Evolutionary conservation across 345 rosid species (phyloP), one percentile per base, ranked within the genome.

Genomic region (Aurinia saxatilis): DNA sequence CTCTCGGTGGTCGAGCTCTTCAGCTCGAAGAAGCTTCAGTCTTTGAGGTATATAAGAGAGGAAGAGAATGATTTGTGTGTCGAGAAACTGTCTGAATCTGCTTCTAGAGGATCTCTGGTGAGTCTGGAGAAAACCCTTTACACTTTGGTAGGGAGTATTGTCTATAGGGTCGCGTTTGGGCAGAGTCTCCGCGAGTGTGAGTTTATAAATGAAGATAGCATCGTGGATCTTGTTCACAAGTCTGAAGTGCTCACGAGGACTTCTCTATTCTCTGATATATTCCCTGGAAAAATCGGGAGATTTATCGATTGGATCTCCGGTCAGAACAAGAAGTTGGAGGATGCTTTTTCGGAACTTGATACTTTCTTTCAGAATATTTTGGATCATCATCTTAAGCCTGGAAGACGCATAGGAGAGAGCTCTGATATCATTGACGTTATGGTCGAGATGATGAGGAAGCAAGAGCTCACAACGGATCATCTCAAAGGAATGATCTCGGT

Each of bases 401-500:
- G 21, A 50, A 40, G 75, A 37, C 27, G 21, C 13, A 10, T 2
- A 23, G 5, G 2, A 31, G 45, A 68, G 17, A 48, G 35, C 17
- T 13, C 23, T 10, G 84, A 78, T 69, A 31, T 82, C n/a, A 53
- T 82, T 1, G 82, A 82, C 21, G 81, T 78, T 42, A 52, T 80
- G 73, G 50, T 78, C 7, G 21, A 35, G 41, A 49, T 73, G 12
- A 68, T 57, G 53, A 67, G 40, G 50, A 79, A 77, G n/a, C 51
- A 65, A 70, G 37, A 11, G 63, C 31, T 76, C 51, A 68, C 73
- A 0, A 71, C 68, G 13, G 67, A 75, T 18, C 73, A 80, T 63
- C 65, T 81, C 25, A 77, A 77, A 76, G 85, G 77, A 36, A 51
- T 78, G 9, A 76, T 82, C 36, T 21, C 78, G 79, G 80, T 78